Conservation (phyloP, 441 rosid genomes). For the Kokia cookei region DNA sequence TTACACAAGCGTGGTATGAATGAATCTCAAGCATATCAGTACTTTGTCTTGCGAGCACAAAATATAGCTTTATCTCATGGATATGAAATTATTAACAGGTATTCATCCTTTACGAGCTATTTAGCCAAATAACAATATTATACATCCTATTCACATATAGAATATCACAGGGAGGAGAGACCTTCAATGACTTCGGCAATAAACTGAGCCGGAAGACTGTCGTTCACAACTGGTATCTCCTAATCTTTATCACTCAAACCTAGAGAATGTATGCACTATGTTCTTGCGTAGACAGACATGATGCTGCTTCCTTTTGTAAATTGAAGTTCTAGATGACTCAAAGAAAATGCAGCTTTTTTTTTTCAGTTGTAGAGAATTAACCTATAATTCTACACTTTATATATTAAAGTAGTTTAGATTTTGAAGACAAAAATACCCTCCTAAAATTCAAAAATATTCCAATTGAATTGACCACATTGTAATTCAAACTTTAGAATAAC, state of each 20-base stretch:
- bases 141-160: constrained; percentile 6
- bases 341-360: neutral
- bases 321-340: neutral
- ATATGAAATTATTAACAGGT: constrained; percentile 66
- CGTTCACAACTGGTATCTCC: constrained; percentile 64
- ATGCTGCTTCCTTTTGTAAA: neutral
- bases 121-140: neutral
- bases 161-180: constrained; percentile 71
- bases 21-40: constrained; percentile 54
- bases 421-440: neutral
- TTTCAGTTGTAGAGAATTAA: neutral
- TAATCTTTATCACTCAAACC: neutral
- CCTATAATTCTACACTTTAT: no score
- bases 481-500: neutral
- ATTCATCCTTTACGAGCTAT: constrained; percentile 4
- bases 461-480: neutral
- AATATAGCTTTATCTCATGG: constrained; percentile 57
- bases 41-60: constrained; percentile 63
- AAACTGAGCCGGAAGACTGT: constrained; percentile 60
- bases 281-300: neutral
- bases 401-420: neutral
- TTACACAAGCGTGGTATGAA: constrained; percentile 32
- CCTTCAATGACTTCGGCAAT: constrained; percentile 60
- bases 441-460: neutral
- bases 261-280: neutral